Conservation (phyloP, 768 basidiomycete genomes). For the Amanita rimosa region DNA sequence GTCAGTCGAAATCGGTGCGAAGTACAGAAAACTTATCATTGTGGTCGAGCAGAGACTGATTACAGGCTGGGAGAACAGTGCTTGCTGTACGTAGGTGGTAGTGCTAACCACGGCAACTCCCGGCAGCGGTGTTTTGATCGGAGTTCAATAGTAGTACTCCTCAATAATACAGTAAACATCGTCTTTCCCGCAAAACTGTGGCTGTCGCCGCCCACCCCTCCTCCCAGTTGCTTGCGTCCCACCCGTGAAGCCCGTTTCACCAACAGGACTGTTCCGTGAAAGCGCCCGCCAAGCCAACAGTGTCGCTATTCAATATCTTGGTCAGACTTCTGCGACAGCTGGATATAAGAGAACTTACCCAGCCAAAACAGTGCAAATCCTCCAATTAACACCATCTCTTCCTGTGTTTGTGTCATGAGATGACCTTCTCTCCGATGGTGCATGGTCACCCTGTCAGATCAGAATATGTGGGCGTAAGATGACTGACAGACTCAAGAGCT, state of each 20-base stretch:
- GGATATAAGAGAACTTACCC: slow-evolving; percentile 31
- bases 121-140: slow-evolving; percentile 2
- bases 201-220: slow-evolving; percentile 8
- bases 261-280: slow-evolving; percentile 16
- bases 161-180: slow-evolving; percentile 63
- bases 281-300: slow-evolving; percentile 36
- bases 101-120: slow-evolving; percentile 6
- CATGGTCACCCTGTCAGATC: slow-evolving; percentile 41
- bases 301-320: slow-evolving; percentile 16
- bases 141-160: slow-evolving; percentile 41
- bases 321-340: background rate
- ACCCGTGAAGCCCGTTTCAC: slow-evolving; percentile 11
- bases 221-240: slow-evolving; percentile 7
- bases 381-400: slow-evolving; percentile 62
- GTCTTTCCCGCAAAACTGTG: slow-evolving; percentile 46
- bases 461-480: background rate
- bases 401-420: slow-evolving; percentile 57
- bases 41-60: slow-evolving; percentile 9
- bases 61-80: slow-evolving; percentile 7
- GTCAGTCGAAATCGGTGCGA: slow-evolving; percentile 7
- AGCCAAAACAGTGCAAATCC: slow-evolving; percentile 70
- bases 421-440: slow-evolving; percentile 55
- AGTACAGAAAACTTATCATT: slow-evolving; percentile 48
- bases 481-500: background rate
- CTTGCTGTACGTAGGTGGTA: background rate